Base-by-base conservation (phyloP, 148 eudicot genomes). In the Chenopodium suecicum region DNA sequence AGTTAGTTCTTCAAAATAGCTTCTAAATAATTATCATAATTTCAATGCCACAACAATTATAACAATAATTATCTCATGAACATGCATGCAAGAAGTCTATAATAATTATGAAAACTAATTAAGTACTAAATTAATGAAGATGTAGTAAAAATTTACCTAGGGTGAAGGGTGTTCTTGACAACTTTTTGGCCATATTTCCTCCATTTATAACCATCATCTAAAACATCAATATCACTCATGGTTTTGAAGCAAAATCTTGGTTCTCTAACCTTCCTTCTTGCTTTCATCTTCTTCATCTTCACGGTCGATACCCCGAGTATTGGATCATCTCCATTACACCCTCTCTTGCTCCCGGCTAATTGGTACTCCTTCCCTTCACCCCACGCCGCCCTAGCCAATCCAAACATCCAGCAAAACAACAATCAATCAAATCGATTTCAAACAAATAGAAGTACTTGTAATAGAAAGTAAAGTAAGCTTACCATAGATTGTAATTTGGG, bases 221-320 rank as follows among this genome's bases (percentile, higher is more conserved):
- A 78, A 27, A 93, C 94, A 87, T 93, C 97, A 52, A 93, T 89
- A 58, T 93, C 97, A 75, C 97, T 93, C 84, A 91, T 79, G 46
- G 97, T 93, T 90, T 93, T 91, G 91, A 93, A 93, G 91, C 95
- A 87, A 84, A 93, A 93, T 67, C 97, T 89, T 48, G 97, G 97
- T 77, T 91, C 97, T 62, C 95, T 90, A 23, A 93, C 89, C 83
- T 94, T 94, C 82, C 92, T 94, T 68, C 94, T 91, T 73, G 85
- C 86, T 86, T 94, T 94, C 8, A 89, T 86, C 89, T 89, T 94
- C 93, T 92, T 94, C 94, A 90, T 89, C 82, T 86, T 90, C 86
- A 83, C 69, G 37, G 86, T 52, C 14, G 94, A 80, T 34, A 85
- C 79, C 71, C 89, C 91, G 0, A 88, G 69, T 71, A 11, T 73